Percentiles rank a stretch among this genome's conserved stretches.
phyloP scores from a whole-genome alignment of 768 basidiomycete genomes.

The Suillus fuscotomentosus region DNA sequence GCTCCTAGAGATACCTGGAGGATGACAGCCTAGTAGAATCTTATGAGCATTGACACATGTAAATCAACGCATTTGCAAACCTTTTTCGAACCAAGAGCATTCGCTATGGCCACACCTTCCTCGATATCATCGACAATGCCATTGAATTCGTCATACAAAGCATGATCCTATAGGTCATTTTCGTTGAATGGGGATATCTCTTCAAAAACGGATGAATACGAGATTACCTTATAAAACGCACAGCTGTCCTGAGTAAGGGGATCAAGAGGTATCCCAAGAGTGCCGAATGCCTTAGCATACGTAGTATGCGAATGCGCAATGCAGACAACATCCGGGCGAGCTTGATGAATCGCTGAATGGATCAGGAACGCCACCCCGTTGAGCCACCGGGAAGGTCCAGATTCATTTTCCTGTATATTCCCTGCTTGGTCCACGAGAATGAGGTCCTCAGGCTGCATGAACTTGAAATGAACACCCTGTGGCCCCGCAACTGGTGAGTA shows the following conservation, averaged over 20 bases:
- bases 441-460: constrained; percentile 43
- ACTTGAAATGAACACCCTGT: constrained; percentile 44
- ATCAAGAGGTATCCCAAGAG: constrained; percentile 30
- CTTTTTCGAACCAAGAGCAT: constrained; percentile 24
- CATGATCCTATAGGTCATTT: constrained; percentile 21
- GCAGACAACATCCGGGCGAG: constrained; percentile 35
- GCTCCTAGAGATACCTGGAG: constrained; percentile 12
- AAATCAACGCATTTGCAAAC: constrained; percentile 2
- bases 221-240: constrained; percentile 29
- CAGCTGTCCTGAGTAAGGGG: constrained; percentile 35
- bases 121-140: constrained; percentile 35
- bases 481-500: neutral
- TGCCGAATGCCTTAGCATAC: constrained; percentile 37
- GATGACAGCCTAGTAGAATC: constrained; percentile 17
- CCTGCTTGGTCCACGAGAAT: constrained; percentile 43
- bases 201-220: neutral
- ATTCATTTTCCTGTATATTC: constrained; percentile 28
- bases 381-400: constrained; percentile 31
- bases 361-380: constrained; percentile 40
- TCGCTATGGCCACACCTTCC: constrained; percentile 34
- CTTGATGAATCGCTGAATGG: constrained; percentile 32
- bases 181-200: neutral
- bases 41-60: neutral
- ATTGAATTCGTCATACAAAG: constrained; percentile 30
- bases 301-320: constrained; percentile 35